Evolutionary conservation across 192 early-diverging fungal species (phyloP), one percentile per base, ranked within the genome.

Genomic region (Haplosporangium gracile): DNA sequence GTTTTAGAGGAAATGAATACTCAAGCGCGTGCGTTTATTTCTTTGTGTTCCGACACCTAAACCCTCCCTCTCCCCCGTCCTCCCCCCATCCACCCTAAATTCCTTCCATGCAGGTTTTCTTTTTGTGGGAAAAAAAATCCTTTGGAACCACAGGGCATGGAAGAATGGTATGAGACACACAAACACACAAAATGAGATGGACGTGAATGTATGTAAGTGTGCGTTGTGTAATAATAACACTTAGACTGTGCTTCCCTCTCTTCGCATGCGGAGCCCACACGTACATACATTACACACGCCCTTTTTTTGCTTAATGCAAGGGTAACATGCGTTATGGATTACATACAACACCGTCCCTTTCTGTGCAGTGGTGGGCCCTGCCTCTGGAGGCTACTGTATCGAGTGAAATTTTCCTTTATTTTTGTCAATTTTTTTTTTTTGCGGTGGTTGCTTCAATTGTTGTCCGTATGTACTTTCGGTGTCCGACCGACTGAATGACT

Each of bases 81-180:
- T 40, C 5, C 24, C n/a, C 72, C 2, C 47, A 51, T 49, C 5
- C 73, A 26, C 73, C 13, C 29, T n/a, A 74, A 51, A 74, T 74
- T 74, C 73, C 73, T 74, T 74, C 73, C 34, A 55, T 74, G 73
- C 73, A 74, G 73, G 60, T 29, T n/a, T 29, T 63, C 26, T 65
- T 57, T 51, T 74, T 74, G 73, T 57, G 51, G 51, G 36, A 57
- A 29, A 73, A 18, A 40, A 40, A 32, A 10, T 7, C 0, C 26
- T 40, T 15, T 74, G 5, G 53, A 74, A 74, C 73, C 73, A 74
- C 73, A 74, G 73, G 49, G 73, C 53, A 60, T 74, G 49, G 73
- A 51, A 53, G 29, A 65, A 65, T 15, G 29, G 9, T 26, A 60
- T 6, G n/a, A 26, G 55, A 24, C 6, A 60, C 24, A 51, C 47